Percentiles rank a stretch among this genome's conserved stretches.
Conservation (phyloP, 1,284 basidiomycete species). For the Mycosarcoma mackinlayi region DNA sequence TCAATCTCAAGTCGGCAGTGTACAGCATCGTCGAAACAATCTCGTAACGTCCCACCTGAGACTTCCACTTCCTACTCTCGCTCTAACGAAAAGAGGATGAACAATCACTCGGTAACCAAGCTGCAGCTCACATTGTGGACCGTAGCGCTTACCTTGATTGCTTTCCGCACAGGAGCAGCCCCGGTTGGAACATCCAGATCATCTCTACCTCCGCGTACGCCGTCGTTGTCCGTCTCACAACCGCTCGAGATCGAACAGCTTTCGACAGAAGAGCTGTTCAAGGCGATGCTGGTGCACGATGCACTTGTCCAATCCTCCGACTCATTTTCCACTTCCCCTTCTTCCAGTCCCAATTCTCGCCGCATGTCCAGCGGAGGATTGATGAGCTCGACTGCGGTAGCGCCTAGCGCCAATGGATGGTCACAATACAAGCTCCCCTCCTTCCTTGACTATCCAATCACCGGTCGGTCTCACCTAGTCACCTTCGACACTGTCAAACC, state of each 20-base stretch:
- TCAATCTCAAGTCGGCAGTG: too few species aligned
- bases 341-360: neutral
- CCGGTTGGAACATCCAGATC: too few species aligned
- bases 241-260: conserved; percentile 1
- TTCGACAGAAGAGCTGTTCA: conserved; percentile 18
- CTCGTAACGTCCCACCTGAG: too few species aligned
- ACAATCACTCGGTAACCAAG: too few species aligned
- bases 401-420: neutral
- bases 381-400: neutral
- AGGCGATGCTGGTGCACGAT: conserved; percentile 5
- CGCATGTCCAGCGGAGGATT: too few species aligned
- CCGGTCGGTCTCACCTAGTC: neutral
- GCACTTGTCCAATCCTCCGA: neutral
- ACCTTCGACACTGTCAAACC: neutral
- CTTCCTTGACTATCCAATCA: conserved; percentile 1
- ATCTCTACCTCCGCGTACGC: neutral
- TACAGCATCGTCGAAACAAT: too few species aligned
- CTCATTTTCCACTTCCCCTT: too few species aligned
- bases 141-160: too few species aligned
- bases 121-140: too few species aligned
- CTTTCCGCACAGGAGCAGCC: too few species aligned
- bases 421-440: neutral
- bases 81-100: too few species aligned
- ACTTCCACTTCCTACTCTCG: too few species aligned
- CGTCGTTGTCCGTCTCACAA: neutral